phyloP scores from a whole-genome alignment of 148 eudicot species.

The Camellia granthamiana region DNA sequence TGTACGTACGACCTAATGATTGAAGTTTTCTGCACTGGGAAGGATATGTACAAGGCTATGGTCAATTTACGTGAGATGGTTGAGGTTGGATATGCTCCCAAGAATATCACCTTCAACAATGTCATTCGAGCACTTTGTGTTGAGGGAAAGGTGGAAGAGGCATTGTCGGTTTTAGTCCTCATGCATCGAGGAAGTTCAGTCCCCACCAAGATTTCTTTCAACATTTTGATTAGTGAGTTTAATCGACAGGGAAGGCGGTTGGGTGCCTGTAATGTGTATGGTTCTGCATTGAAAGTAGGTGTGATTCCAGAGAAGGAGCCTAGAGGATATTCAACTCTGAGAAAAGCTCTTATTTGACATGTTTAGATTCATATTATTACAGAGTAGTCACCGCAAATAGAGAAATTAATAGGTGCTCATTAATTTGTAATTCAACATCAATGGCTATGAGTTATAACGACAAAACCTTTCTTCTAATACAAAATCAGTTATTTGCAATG shows the following conservation, averaged over 20 bases:
- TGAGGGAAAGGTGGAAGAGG: conserved; percentile 46
- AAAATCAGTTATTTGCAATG: not conserved
- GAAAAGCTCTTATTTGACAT: not conserved
- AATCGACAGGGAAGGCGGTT: conserved; percentile 40
- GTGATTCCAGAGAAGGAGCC: conserved; percentile 47
- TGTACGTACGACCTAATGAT: conserved; percentile 44
- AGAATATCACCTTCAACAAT: conserved; percentile 45
- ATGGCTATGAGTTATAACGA: not conserved
- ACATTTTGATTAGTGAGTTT: conserved; percentile 55
- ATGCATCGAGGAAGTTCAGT: conserved; percentile 34
- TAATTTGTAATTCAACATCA: not conserved
- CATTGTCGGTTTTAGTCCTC: conserved; percentile 46
- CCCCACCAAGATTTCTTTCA: conserved; percentile 45
- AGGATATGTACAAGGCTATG: conserved; percentile 48
- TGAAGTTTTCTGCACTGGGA: conserved; percentile 64
- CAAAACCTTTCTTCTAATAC: not conserved
- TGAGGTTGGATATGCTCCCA: conserved; percentile 49
- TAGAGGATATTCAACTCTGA: not conserved
- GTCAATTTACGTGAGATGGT: conserved; percentile 45
- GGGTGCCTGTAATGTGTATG: conserved; percentile 47
- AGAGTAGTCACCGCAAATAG: not conserved
- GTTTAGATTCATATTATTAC: not conserved
- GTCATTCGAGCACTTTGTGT: conserved; percentile 55
- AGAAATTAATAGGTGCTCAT: not conserved
- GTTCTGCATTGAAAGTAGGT: conserved; percentile 66